Conservation (phyloP, 2,329 filamentous ascomycete species). For the Ascochyta koolunga region DNA sequence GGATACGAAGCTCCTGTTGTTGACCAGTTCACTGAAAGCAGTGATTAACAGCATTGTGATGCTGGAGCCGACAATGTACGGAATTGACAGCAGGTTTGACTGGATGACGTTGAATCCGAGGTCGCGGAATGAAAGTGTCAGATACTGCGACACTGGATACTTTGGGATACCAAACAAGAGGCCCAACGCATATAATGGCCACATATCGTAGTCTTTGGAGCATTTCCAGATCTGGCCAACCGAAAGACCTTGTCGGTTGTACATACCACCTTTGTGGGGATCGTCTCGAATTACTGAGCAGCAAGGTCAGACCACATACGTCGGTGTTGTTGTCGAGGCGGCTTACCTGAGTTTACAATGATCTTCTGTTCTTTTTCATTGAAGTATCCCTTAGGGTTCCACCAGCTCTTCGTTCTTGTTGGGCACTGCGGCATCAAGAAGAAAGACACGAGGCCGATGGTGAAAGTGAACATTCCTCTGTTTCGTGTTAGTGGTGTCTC, state of each 20-base stretch:
- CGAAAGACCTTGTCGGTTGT: slow-evolving; percentile 59
- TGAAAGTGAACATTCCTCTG: slow-evolving; percentile 17
- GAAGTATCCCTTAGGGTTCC: slow-evolving; percentile 60
- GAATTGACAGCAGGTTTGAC: slow-evolving; percentile 66
- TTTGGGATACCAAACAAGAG: slow-evolving; percentile 20
- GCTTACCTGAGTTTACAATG: slow-evolving; percentile 58
- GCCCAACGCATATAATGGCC: slow-evolving; percentile 30
- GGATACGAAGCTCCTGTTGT: slow-evolving; percentile 18
- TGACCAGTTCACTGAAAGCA: slow-evolving; percentile 16
- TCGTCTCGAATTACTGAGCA: slow-evolving; percentile 58
- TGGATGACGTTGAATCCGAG: slow-evolving; percentile 67
- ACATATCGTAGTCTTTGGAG: slow-evolving; percentile 30
- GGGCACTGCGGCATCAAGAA: slow-evolving; percentile 55
- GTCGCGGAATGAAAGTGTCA: slow-evolving; percentile 56
- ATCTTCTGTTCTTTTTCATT: slow-evolving; percentile 68
- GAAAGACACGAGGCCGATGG: slow-evolving; percentile 25
- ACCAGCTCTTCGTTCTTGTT: slow-evolving; percentile 58
- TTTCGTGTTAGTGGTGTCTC: not conserved
- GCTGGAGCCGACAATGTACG: slow-evolving; percentile 28
- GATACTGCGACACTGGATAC: slow-evolving; percentile 11
- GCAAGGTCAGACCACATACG: not conserved
- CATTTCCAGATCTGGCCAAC: slow-evolving; percentile 23
- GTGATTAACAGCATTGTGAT: slow-evolving; percentile 22
- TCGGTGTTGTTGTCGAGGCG: not conserved
- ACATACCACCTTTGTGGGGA: slow-evolving; percentile 61